These are phyloP conservation scores for Naganishia vishniacii DNA, from an alignment of 768 basidiomycete genomes.

Conservation along the genomic window DNA sequence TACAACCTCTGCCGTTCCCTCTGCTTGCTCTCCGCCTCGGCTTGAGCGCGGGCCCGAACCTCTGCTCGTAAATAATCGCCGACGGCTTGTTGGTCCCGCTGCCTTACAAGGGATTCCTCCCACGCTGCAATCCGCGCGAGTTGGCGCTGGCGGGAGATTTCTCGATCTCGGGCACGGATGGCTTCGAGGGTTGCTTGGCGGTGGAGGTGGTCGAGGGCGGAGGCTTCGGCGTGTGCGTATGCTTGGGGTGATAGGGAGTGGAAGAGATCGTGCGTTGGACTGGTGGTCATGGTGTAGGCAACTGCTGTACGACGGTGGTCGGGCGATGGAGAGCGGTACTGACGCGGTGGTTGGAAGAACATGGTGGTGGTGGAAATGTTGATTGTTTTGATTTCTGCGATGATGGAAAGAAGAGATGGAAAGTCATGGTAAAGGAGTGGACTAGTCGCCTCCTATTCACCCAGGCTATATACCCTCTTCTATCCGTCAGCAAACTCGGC, in stretches of 20 bases:
- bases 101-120: background rate
- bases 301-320: background rate
- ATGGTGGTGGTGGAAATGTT: background rate
- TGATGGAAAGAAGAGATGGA: too few relatives aligned
- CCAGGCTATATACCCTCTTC: too few relatives aligned
- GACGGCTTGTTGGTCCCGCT: constrained; percentile 1
- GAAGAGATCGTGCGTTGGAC: background rate
- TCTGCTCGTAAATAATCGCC: constrained; percentile 6
- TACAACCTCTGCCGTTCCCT: constrained; percentile 12
- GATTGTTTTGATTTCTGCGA: background rate
- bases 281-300: background rate
- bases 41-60: constrained; percentile 2
- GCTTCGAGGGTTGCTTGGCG: constrained; percentile 10
- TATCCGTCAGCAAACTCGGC: too few relatives aligned
- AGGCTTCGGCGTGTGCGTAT: background rate
- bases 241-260: background rate
- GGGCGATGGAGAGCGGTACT: constrained; percentile 9
- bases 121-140: constrained; percentile 7
- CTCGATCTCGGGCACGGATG: constrained; percentile 4
- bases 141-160: background rate
- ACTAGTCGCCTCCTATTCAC: too few relatives aligned
- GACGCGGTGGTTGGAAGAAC: background rate
- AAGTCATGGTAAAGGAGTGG: too few relatives aligned
- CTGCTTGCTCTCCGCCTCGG: constrained; percentile 6
- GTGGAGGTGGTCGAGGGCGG: background rate